Conservation (phyloP, 2,329 filamentous ascomycete genomes). For the Fusarium liriodendri region DNA sequence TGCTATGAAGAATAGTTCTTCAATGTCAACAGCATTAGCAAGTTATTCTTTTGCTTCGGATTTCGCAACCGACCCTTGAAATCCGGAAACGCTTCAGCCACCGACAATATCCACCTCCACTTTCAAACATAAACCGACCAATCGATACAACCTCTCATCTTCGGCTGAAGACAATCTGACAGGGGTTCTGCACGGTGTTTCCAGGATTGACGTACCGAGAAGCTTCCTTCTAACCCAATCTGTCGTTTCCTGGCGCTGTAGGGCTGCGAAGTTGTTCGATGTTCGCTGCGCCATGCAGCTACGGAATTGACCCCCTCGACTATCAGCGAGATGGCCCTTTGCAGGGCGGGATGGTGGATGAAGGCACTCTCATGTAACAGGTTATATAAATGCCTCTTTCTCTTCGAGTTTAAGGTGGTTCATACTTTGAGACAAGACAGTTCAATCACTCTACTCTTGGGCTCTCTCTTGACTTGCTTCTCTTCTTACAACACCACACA, state of each 20-base stretch:
- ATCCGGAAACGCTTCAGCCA: not conserved
- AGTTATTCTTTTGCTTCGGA: not conserved
- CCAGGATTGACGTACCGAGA: not conserved
- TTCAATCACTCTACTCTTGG: not conserved
- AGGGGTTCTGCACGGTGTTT: not conserved
- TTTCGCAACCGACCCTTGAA: not conserved
- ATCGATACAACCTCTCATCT: not conserved
- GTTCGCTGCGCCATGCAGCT: slow-evolving; percentile 20
- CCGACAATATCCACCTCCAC: not conserved
- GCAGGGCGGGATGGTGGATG: not conserved
- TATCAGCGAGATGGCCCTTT: not conserved
- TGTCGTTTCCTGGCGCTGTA: slow-evolving; percentile 34
- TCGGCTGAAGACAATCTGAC: not conserved
- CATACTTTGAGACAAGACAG: not conserved
- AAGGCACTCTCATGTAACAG: not conserved
- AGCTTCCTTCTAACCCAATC: slow-evolving; percentile 14
- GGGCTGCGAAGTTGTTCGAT: slow-evolving; percentile 10
- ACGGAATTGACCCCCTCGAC: not conserved
- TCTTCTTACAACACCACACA: not conserved
- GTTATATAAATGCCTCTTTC: not conserved
- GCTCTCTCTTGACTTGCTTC: not conserved
- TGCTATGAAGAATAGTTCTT: not conserved
- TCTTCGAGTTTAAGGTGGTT: not conserved
- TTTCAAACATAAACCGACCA: not conserved
- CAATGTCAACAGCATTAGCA: not conserved